Evolutionary conservation across 345 rosid genomes (phyloP).

Genomic region (Melastoma malabathricum): DNA sequence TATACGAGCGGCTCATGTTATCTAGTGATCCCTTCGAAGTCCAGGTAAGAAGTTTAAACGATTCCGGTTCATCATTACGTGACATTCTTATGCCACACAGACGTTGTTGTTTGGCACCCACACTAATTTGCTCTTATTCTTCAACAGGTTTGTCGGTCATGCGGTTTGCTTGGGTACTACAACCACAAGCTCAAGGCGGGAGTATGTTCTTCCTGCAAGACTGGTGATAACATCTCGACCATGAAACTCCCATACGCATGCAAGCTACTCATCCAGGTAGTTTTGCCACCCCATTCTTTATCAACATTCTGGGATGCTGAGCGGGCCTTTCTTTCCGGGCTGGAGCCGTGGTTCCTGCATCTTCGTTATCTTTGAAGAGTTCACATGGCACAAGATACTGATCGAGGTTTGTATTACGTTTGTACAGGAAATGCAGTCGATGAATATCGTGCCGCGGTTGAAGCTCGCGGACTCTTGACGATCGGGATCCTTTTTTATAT

Average conservation of each 20-base stretch:
- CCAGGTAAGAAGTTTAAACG: conserved; percentile 32
- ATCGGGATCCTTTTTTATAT: not conserved
- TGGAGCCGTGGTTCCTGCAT: no score
- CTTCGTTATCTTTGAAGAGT: no score
- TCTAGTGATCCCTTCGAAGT: conserved; percentile 97
- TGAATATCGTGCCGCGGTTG: conserved; percentile 70
- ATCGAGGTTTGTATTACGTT: not conserved
- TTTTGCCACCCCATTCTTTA: not conserved
- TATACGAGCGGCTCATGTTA: conserved; percentile 74
- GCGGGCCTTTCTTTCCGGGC: no score
- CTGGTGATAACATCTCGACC: conserved; percentile 63
- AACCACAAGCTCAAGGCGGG: conserved; percentile 64
- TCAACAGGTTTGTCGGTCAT: conserved; percentile 67
- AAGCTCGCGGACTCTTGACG: conserved; percentile 41
- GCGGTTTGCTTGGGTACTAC: conserved; percentile 85
- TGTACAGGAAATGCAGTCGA: conserved; percentile 72
- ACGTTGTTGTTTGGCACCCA: not conserved
- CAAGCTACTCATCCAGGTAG: conserved; percentile 89
- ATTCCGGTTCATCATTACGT: not conserved
- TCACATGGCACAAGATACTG: no score
- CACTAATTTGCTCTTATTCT: not conserved
- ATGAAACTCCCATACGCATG: conserved; percentile 88
- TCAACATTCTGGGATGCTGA: no score
- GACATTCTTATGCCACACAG: not conserved
- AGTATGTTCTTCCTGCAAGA: conserved; percentile 67